Base-by-base conservation (phyloP, 1,139 yeast species). In the Yamadazyma oceani region DNA sequence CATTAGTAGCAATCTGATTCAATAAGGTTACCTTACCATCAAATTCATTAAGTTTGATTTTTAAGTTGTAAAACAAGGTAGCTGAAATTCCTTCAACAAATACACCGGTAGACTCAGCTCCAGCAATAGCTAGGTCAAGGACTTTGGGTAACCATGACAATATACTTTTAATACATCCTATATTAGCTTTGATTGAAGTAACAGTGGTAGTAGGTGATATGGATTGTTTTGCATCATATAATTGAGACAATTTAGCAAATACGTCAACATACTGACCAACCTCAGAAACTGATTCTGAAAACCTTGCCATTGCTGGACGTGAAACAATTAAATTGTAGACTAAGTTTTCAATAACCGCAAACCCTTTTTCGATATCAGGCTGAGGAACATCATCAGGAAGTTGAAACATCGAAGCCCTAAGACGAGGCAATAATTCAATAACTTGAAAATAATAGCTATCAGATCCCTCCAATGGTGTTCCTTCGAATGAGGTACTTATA, bases 341-440 rank as follows among this genome's bases (percentile, higher is more conserved):
- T 37, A 88, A 60, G 55, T 87, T 84, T 51, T 92, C 97, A 7
- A 80, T 68, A n/a, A 82, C 81, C 2, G 92, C 88, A 49, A 88
- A 65, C 30, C 89, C 95, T 48, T 82, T 83, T 43, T 80, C 85
- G 26, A 87, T 75, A 55, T 86, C 95, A 2, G 76, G 69, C 16
- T 74, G 73, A 2, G 96, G 94, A 15, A 88, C 80, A 52, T 89
- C 97, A 10, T 78, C 85, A 13, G 80, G 73, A 13, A 81, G 78
- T 25, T 71, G 68, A 1, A 80, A 61, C 13, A 82, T 80, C 2
- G 87, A 68, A 22, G 81, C 74, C 51, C 96, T 74, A 41, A 92
- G 64, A 32, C 92, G 72, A 6, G 97, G 97, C 29, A 90, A 62
- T 34, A 89, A 58, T 50, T 92, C 98, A 38, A 92, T 60, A 14